These are phyloP conservation scores for Sedum album DNA, from an alignment of 164 flowering plant species.

Conservation along the genomic window DNA sequence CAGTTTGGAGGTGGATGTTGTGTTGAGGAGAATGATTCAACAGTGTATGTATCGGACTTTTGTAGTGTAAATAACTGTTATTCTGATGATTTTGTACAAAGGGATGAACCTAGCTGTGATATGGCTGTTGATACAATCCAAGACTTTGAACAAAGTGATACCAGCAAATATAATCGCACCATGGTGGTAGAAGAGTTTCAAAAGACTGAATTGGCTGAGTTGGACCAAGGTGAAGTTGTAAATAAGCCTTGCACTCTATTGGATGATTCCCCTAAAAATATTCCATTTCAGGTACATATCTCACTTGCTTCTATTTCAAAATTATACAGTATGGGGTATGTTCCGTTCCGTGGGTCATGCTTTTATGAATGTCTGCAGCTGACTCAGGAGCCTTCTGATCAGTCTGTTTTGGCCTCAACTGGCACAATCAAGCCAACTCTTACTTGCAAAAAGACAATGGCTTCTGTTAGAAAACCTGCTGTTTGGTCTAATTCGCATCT, in stretches of 20 bases:
- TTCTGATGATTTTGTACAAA: neutral
- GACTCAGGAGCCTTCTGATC: slow-evolving; percentile 13
- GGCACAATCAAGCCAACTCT: neutral
- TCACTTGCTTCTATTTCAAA: no score
- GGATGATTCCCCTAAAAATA: neutral
- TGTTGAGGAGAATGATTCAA: neutral
- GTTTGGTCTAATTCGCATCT: slow-evolving; percentile 21
- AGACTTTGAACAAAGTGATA: neutral
- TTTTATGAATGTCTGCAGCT: neutral
- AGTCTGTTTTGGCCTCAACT: neutral
- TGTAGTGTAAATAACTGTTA: neutral
- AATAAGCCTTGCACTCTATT: neutral
- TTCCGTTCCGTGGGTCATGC: neutral
- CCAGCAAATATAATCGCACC: neutral
- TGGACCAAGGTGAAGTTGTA: neutral
- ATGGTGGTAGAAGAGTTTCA: neutral
- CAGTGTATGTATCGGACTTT: neutral
- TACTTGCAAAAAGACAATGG: slow-evolving; percentile 2
- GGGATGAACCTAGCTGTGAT: neutral
- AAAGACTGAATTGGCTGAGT: neutral
- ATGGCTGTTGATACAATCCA: neutral
- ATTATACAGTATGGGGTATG: no score
- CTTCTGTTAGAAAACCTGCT: slow-evolving; percentile 24
- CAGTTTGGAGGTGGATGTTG: neutral
- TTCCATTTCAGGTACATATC: neutral